A percentile compares a stretch with the other conserved stretches of the same genome.
phyloP scores from a whole-genome alignment of 2,329 filamentous ascomycete genomes.

The Acephala macrosclerotiorum region DNA sequence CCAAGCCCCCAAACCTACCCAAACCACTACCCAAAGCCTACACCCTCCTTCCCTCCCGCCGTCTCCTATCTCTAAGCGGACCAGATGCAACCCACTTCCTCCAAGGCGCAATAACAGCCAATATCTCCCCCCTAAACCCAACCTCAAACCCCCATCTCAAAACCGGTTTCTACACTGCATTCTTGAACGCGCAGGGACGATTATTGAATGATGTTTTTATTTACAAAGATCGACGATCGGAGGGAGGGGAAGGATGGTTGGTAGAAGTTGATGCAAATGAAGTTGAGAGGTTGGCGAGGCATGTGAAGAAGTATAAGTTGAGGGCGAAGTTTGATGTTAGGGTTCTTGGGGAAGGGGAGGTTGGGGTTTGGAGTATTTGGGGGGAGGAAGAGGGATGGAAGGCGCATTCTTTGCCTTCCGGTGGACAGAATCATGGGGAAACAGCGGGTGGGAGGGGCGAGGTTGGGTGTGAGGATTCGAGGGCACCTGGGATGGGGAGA shows the following conservation, averaged over 20 bases:
- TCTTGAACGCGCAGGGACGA: slow-evolving; percentile 85
- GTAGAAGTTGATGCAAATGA: slow-evolving; percentile 83
- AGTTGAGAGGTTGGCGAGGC: slow-evolving; percentile 67
- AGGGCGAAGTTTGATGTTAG: slow-evolving; percentile 78
- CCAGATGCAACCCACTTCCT: slow-evolving; percentile 83
- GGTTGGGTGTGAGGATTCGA: slow-evolving; percentile 52
- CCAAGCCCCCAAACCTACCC: slow-evolving; percentile 40
- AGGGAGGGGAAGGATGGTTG: slow-evolving; percentile 59
- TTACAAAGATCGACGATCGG: slow-evolving; percentile 61
- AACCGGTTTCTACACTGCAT: slow-evolving; percentile 77
- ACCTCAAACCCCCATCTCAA: slow-evolving; percentile 9
- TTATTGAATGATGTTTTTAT: slow-evolving; percentile 91
- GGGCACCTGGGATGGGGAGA: slow-evolving; percentile 63
- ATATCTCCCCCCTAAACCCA: slow-evolving; percentile 54
- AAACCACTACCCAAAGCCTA: slow-evolving; percentile 56
- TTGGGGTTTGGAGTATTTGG: slow-evolving; percentile 79
- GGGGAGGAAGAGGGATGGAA: slow-evolving; percentile 30
- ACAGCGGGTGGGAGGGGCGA: slow-evolving; percentile 31
- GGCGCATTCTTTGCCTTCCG: slow-evolving; percentile 23
- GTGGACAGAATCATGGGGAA: not conserved
- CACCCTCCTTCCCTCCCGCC: slow-evolving; percentile 72
- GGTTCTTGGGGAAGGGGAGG: slow-evolving; percentile 69
- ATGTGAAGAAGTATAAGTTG: slow-evolving; percentile 86
- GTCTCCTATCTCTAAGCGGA: slow-evolving; percentile 81
- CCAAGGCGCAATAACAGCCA: slow-evolving; percentile 85